Percentiles rank a stretch among this genome's conserved stretches.
Conservation (phyloP, 176 grass and related monocot species). For the Oryza rufipogon region DNA sequence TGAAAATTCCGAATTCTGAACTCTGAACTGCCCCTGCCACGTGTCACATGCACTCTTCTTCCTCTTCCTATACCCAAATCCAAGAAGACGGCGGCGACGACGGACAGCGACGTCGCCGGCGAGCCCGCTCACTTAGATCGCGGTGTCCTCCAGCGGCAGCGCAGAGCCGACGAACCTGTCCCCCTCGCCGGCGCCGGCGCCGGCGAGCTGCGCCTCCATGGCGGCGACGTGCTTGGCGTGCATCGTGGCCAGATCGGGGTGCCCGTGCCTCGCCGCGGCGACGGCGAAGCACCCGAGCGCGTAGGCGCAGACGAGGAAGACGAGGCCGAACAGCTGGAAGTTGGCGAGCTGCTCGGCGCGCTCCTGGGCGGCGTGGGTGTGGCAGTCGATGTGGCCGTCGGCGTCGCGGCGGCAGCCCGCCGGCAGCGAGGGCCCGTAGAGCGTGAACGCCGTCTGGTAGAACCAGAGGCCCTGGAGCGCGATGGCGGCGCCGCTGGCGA, state of each 20-base stretch:
- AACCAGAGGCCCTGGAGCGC: constrained; percentile 95
- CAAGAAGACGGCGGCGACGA: constrained; percentile 10
- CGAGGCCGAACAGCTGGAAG: constrained; percentile 63
- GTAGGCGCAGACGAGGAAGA: constrained; percentile 59
- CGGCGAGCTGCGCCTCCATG: constrained; percentile 5
- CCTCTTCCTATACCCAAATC: constrained; percentile 27
- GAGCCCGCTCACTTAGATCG: constrained; percentile 12
- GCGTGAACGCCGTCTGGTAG: constrained; percentile 92
- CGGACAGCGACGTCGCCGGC: background rate
- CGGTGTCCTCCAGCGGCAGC: background rate
- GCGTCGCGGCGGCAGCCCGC: constrained; percentile 52
- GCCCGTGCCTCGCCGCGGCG: constrained; percentile 47
- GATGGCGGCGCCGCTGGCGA: constrained; percentile 52
- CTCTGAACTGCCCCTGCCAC: background rate
- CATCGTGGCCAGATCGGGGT: constrained; percentile 47
- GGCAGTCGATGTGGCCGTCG: constrained; percentile 52
- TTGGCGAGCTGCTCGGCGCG: constrained; percentile 69
- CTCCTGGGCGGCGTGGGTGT: constrained; percentile 46
- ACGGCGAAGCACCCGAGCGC: constrained; percentile 56
- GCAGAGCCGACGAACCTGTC: background rate
- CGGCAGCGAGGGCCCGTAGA: constrained; percentile 86
- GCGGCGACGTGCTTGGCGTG: constrained; percentile 35
- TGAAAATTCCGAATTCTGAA: background rate
- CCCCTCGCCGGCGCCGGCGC: background rate
- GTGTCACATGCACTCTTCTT: background rate